phyloP scores from a whole-genome alignment of 192 early-diverging fungal species.

The Borealophlyctis nickersoniae region DNA sequence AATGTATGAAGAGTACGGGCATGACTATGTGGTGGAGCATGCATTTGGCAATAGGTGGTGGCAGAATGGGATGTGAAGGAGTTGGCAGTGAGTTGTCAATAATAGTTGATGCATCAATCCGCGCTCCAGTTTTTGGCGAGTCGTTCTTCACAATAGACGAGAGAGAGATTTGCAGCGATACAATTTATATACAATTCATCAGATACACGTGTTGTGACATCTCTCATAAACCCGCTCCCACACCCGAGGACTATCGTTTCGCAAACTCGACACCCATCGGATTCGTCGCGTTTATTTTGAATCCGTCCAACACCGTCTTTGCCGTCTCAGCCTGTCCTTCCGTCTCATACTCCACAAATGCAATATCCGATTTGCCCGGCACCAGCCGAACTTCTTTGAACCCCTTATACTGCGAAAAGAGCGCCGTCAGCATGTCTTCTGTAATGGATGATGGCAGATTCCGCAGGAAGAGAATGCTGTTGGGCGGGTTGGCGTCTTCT shows the following conservation, averaged over 20 bases:
- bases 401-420: constrained; percentile 63
- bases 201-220: too few relatives aligned
- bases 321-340: constrained; percentile 53
- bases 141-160: too few relatives aligned
- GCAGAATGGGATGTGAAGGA: too few relatives aligned
- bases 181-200: too few relatives aligned
- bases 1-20: constrained; percentile 81
- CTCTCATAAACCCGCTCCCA: too few relatives aligned
- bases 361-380: constrained; percentile 60
- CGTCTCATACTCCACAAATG: constrained; percentile 65
- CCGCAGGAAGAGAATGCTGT: constrained; percentile 44
- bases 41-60: constrained; percentile 68
- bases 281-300: constrained; percentile 29
- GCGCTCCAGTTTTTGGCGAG: too few relatives aligned
- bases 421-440: constrained; percentile 44
- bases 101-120: too few relatives aligned
- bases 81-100: too few relatives aligned
- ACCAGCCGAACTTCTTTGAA: constrained; percentile 68
- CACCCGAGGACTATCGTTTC: too few relatives aligned
- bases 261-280: constrained; percentile 57
- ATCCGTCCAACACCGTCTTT: constrained; percentile 55
- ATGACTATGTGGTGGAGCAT: constrained; percentile 84
- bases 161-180: too few relatives aligned
- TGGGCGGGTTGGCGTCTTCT: constrained; percentile 24
- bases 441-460: constrained; percentile 43